These are phyloP conservation scores for Setomelanomma holmii DNA, from an alignment of 2,329 filamentous ascomycete genomes.

Conservation along the genomic window DNA sequence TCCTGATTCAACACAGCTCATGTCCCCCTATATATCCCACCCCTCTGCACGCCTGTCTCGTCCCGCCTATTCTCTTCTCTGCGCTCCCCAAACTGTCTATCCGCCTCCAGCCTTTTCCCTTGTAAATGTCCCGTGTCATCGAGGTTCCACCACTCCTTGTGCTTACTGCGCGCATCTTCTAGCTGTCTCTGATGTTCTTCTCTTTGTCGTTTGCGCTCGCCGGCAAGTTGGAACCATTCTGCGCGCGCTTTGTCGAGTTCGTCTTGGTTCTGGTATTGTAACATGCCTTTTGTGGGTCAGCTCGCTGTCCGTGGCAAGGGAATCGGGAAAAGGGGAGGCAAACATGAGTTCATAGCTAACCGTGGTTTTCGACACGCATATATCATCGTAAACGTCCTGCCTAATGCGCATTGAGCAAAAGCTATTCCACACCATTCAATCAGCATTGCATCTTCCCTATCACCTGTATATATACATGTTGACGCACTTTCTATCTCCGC, in stretches of 20 bases:
- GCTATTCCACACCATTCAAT: too few relatives aligned
- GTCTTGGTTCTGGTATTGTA: slow-evolving; percentile 79
- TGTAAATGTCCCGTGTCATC: slow-evolving; percentile 47
- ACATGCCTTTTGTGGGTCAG: too few relatives aligned
- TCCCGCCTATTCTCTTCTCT: slow-evolving; percentile 28
- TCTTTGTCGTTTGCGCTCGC: slow-evolving; percentile 72
- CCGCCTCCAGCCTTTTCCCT: slow-evolving; percentile 29
- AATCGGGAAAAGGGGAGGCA: too few relatives aligned
- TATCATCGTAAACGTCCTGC: slow-evolving; percentile 84
- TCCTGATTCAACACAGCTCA: not conserved
- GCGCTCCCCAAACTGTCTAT: slow-evolving; percentile 11
- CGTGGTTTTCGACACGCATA: slow-evolving; percentile 84
- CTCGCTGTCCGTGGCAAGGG: too few relatives aligned
- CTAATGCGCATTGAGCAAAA: slow-evolving; percentile 88
- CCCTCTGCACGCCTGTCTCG: slow-evolving; percentile 24
- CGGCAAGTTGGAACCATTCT: slow-evolving; percentile 86
- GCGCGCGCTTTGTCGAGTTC: slow-evolving; percentile 88
- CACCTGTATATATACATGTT: too few relatives aligned
- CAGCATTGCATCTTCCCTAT: too few relatives aligned
- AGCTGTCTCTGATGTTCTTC: slow-evolving; percentile 60
- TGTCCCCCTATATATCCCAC: slow-evolving; percentile 22
- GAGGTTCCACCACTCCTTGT: slow-evolving; percentile 60
- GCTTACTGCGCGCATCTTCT: slow-evolving; percentile 57
- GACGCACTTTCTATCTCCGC: slow-evolving; percentile 62
- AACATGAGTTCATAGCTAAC: slow-evolving; percentile 90